Evolutionary conservation across 495 filamentous ascomycete species (phyloP).

Genomic region (Aspergillus baeticus): DNA sequence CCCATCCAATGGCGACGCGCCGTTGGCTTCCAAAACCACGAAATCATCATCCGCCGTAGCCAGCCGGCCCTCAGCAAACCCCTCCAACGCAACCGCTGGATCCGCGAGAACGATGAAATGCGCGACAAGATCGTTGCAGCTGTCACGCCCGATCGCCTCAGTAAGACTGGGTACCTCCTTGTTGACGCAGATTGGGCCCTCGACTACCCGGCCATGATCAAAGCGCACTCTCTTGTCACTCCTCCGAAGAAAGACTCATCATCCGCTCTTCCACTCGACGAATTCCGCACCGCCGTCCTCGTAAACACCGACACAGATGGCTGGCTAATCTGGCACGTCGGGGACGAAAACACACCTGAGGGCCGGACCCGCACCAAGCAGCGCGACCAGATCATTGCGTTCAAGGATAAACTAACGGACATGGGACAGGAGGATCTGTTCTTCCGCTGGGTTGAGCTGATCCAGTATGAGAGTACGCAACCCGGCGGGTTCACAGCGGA

Average conservation of each 20-base stretch:
- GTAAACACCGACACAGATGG: constrained; percentile 61
- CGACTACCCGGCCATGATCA: constrained; percentile 73
- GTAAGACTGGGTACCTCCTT: constrained; percentile 76
- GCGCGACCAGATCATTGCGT: constrained; percentile 63
- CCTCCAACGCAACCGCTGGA: constrained; percentile 44
- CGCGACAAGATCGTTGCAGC: constrained; percentile 58
- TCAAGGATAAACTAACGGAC: constrained; percentile 66
- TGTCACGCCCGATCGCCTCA: constrained; percentile 58
- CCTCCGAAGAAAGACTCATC: constrained; percentile 35
- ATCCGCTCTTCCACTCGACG: constrained; percentile 38
- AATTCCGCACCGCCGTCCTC: constrained; percentile 65
- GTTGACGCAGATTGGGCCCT: constrained; percentile 79
- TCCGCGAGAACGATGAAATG: constrained; percentile 45
- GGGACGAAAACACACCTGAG: constrained; percentile 52
- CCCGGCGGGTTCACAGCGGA: constrained; percentile 72
- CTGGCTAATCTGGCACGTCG: constrained; percentile 61
- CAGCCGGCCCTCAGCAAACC: constrained; percentile 37
- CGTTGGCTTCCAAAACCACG: constrained; percentile 67
- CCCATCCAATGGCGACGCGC: constrained; percentile 66
- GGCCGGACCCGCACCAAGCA: constrained; percentile 43
- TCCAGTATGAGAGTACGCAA: constrained; percentile 75
- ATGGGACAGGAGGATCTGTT: constrained; percentile 83
- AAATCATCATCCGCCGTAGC: constrained; percentile 73
- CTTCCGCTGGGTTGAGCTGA: constrained; percentile 80
- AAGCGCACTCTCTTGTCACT: constrained; percentile 59